Evolutionary conservation across 306 rosid genomes (phyloP).

Genomic region (Betula pendula): DNA sequence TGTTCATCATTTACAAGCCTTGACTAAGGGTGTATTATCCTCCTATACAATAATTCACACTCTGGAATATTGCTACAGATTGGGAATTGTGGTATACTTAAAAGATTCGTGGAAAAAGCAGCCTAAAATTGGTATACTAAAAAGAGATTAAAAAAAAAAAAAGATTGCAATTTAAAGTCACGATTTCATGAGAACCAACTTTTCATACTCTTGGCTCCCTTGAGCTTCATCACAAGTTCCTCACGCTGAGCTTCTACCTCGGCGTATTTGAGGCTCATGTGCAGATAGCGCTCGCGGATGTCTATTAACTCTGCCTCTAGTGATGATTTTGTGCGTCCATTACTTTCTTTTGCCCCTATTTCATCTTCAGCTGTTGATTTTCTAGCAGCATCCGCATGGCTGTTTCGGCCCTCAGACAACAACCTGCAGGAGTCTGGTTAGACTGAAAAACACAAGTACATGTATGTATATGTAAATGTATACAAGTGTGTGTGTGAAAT

Average conservation of each 20-base stretch:
- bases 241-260: slow-evolving; percentile 92
- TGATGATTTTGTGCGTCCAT: slow-evolving; percentile 56
- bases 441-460: not conserved
- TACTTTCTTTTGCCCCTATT: slow-evolving; percentile 50
- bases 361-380: slow-evolving; percentile 52
- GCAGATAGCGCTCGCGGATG: slow-evolving; percentile 75
- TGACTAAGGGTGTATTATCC: slow-evolving; percentile 20
- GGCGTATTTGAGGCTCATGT: slow-evolving; percentile 92
- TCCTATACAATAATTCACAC: slow-evolving; percentile 26
- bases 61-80: slow-evolving; percentile 22
- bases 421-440: slow-evolving; percentile 42
- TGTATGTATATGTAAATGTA: too few species aligned
- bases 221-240: slow-evolving; percentile 91
- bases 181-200: slow-evolving; percentile 61
- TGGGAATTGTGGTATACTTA: slow-evolving; percentile 34
- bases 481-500: too few species aligned
- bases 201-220: slow-evolving; percentile 47
- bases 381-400: slow-evolving; percentile 35
- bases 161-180: slow-evolving; percentile 3
- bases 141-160: slow-evolving; percentile 1
- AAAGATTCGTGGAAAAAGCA: slow-evolving; percentile 31
- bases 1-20: slow-evolving; percentile 42
- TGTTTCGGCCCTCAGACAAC: slow-evolving; percentile 38
- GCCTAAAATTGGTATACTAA: slow-evolving; percentile 38
- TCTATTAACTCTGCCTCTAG: slow-evolving; percentile 87